A percentile compares a stretch with the other conserved stretches of the same genome.
These are phyloP conservation scores for Lanmaoa pseudosensibilis DNA, from an alignment of 768 basidiomycete species.

Conservation along the genomic window DNA sequence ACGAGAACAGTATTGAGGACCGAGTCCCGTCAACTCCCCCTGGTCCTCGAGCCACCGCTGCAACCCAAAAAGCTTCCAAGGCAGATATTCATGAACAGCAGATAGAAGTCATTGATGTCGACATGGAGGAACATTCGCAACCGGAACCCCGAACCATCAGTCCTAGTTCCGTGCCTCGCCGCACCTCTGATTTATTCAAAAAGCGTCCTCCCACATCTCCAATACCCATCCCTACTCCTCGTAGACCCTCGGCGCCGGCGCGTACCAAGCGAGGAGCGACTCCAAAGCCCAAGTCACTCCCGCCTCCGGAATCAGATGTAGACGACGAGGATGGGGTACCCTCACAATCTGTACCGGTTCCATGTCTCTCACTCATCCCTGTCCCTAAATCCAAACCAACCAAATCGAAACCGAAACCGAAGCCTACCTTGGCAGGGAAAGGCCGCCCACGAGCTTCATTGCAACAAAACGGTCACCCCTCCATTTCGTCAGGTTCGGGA, in stretches of 20 bases:
- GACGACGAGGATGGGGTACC: constrained; percentile 27
- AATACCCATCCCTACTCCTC: constrained; percentile 51
- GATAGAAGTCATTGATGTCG: constrained; percentile 39
- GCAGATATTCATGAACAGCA: constrained; percentile 4
- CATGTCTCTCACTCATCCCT: constrained; percentile 28
- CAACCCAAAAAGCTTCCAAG: not conserved
- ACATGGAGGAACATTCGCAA: constrained; percentile 32
- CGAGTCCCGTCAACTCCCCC: constrained; percentile 52
- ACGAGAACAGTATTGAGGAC: constrained; percentile 51
- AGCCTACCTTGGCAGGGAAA: constrained; percentile 17
- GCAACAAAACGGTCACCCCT: not conserved
- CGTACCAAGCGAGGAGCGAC: constrained; percentile 42
- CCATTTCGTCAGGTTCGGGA: constrained; percentile 9
- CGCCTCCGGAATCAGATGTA: constrained; percentile 19
- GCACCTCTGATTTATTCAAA: constrained; percentile 45
- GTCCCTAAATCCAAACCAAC: constrained; percentile 9
- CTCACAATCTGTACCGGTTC: constrained; percentile 10
- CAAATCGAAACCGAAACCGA: constrained; percentile 17
- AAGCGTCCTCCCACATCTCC: constrained; percentile 67
- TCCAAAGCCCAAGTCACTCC: constrained; percentile 25
- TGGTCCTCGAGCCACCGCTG: constrained; percentile 27
- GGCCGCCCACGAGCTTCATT: constrained; percentile 14
- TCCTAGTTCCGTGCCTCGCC: constrained; percentile 12
- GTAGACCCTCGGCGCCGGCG: constrained; percentile 56
- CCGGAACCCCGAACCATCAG: constrained; percentile 9